Evolutionary conservation across 257 asterid genomes (phyloP).

Genomic region (Mitragyna speciosa): DNA sequence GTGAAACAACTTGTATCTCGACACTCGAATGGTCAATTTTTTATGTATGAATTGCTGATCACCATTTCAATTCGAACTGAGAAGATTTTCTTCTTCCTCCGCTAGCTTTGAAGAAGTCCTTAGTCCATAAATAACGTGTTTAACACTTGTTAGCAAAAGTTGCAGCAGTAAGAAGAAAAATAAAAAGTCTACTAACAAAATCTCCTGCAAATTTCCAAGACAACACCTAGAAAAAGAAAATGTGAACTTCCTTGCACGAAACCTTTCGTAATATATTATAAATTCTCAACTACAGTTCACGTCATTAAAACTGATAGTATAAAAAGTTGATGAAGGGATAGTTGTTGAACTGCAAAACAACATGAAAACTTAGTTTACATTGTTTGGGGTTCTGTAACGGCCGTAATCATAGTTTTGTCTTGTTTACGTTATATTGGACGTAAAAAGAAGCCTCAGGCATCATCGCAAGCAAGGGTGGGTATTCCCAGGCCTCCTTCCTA

Average conservation of each 20-base stretch:
- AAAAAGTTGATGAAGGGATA: neutral
- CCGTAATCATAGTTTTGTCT: neutral
- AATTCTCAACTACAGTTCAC: neutral
- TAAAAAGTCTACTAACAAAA: neutral
- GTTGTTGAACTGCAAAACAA: neutral
- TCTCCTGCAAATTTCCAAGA: neutral
- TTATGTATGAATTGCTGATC: too few species aligned
- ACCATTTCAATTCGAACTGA: too few species aligned
- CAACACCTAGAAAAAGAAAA: neutral
- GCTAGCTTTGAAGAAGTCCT: too few species aligned
- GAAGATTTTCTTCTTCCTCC: too few species aligned
- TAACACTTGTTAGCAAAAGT: too few species aligned
- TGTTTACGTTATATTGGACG: neutral
- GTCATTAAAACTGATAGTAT: neutral
- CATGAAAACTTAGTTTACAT: conserved; percentile 9
- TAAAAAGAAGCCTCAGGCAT: neutral
- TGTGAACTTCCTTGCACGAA: neutral
- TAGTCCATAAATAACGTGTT: too few species aligned
- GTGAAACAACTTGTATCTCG: too few species aligned
- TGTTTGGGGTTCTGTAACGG: conserved; percentile 2
- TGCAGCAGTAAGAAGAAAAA: too few species aligned
- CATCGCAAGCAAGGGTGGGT: neutral
- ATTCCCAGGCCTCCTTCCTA: neutral
- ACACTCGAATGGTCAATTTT: too few species aligned
- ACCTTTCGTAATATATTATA: too few species aligned